Percentiles rank a stretch among this genome's conserved stretches.
Conservation (phyloP, 179 eudicot species). For the Corrigiola litoralis region DNA sequence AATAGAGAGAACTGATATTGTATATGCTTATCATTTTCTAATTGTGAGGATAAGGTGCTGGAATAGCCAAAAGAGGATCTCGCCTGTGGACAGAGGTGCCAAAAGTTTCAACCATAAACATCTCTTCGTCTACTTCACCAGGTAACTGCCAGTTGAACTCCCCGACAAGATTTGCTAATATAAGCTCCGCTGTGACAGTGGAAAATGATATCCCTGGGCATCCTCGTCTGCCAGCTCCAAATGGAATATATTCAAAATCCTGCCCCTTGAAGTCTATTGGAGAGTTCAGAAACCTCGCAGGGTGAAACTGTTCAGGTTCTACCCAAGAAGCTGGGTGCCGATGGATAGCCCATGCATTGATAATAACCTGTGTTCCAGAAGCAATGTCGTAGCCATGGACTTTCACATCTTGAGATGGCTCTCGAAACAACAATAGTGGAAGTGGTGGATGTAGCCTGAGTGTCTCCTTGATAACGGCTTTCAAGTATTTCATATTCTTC, state of each 20-base stretch:
- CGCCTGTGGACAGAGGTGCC: constrained; percentile 17
- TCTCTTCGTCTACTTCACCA: neutral
- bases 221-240: constrained; percentile 26
- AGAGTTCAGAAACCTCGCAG: constrained; percentile 26
- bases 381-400: constrained; percentile 20
- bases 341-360: constrained; percentile 21
- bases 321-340: constrained; percentile 22
- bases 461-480: constrained; percentile 27
- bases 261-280: constrained; percentile 22
- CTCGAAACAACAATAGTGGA: constrained; percentile 23
- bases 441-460: constrained; percentile 34
- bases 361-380: constrained; percentile 19
- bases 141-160: constrained; percentile 26
- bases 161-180: constrained; percentile 24
- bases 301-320: constrained; percentile 26
- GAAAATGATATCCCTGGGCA: constrained; percentile 18
- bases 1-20: too few relatives aligned
- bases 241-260: constrained; percentile 24
- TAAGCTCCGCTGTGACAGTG: constrained; percentile 15
- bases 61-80: constrained; percentile 18
- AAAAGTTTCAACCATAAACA: constrained; percentile 15
- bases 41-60: neutral
- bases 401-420: constrained; percentile 11
- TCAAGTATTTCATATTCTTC: constrained; percentile 26
- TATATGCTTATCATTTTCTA: too few relatives aligned